Conservation (phyloP, 805 yeast genomes). For the Candida ovalis region DNA sequence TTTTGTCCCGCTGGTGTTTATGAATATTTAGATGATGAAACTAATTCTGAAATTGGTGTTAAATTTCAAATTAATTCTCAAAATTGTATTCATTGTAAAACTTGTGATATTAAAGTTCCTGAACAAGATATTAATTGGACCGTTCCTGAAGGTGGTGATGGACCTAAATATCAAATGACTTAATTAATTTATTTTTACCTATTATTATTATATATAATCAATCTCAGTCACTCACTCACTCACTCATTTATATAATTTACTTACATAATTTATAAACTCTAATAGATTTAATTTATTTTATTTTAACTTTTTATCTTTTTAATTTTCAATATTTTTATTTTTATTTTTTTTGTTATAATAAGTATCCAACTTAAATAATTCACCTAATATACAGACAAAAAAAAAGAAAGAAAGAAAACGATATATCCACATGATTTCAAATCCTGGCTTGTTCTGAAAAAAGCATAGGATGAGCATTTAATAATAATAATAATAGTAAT, state of each 20-base stretch:
- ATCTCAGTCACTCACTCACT: too few species aligned
- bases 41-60: constrained; percentile 56
- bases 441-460: constrained; percentile 1
- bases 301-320: neutral
- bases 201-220: too few species aligned
- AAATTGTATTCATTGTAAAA: constrained; percentile 97
- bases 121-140: constrained; percentile 92
- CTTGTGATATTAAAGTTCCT: constrained; percentile 97
- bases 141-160: constrained; percentile 99
- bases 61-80: constrained; percentile 92
- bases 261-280: neutral
- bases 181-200: constrained; percentile 5
- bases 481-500: too few species aligned
- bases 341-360: neutral
- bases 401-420: neutral
- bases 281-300: neutral
- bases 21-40: constrained; percentile 74
- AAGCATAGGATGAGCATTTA: constrained; percentile 1
- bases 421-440: neutral
- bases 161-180: constrained; percentile 92
- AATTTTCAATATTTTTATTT: neutral
- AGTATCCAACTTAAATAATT: neutral
- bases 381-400: neutral
- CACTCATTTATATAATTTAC: too few species aligned
- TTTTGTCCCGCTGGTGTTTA: constrained; percentile 99